Percentiles rank a stretch among this genome's conserved stretches.
phyloP scores from a whole-genome alignment of 1,139 yeast species.

The Arxiozyma slooffiae region DNA sequence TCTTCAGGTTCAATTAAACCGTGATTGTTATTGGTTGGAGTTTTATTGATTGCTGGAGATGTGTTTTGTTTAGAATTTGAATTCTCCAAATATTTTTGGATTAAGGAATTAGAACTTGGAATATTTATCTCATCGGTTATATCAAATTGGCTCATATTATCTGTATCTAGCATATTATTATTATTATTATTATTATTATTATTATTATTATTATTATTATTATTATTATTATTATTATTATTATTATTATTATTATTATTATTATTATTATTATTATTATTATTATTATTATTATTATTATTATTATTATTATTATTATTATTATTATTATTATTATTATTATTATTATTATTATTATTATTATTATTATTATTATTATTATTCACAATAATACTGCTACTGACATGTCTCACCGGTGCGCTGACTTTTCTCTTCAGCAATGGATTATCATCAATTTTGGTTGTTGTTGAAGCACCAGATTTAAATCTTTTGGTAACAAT shows the following conservation, averaged over 20 bases:
- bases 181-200: too few relatives aligned
- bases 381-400: too few relatives aligned
- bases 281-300: too few relatives aligned
- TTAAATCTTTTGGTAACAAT: constrained; percentile 4
- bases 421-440: constrained; percentile 16
- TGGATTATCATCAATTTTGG: background rate
- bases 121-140: constrained; percentile 24
- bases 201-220: too few relatives aligned
- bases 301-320: too few relatives aligned
- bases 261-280: too few relatives aligned
- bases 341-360: too few relatives aligned
- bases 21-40: background rate
- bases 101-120: constrained; percentile 19
- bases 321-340: too few relatives aligned
- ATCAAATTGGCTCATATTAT: constrained; percentile 17
- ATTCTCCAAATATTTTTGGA: constrained; percentile 22
- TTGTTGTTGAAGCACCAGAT: constrained; percentile 1
- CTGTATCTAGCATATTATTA: background rate
- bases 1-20: background rate
- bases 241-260: too few relatives aligned
- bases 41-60: background rate
- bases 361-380: too few relatives aligned
- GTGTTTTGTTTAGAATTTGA: background rate
- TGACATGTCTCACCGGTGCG: constrained; percentile 13
- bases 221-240: too few relatives aligned